Evolutionary conservation across 371 early-diverging fungal genomes (phyloP).

Genomic region (Mortierella sp.): DNA sequence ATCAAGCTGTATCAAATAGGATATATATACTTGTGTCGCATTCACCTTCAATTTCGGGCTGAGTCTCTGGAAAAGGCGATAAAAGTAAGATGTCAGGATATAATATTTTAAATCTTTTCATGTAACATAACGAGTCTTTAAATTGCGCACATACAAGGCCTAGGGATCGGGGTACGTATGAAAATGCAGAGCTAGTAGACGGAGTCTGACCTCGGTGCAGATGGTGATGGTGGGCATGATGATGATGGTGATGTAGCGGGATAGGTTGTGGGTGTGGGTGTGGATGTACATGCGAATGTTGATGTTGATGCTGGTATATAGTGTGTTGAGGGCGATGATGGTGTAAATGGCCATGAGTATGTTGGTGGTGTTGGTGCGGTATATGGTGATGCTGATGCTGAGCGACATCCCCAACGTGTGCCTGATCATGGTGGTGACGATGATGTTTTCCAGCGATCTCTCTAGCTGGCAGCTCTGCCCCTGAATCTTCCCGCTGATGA

Average conservation of each 20-base stretch:
- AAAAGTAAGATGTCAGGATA: neutral
- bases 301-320: constrained; percentile 20
- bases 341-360: constrained; percentile 3
- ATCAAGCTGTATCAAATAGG: constrained; percentile 54
- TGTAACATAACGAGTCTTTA: neutral
- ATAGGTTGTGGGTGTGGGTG: constrained; percentile 15
- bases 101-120: neutral
- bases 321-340: constrained; percentile 15
- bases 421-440: constrained; percentile 13
- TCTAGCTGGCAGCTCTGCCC: neutral
- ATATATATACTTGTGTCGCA: constrained; percentile 55
- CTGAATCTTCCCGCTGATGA: neutral
- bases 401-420: neutral
- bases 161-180: constrained; percentile 38
- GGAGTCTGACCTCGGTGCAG: constrained; percentile 24
- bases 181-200: constrained; percentile 34
- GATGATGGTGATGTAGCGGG: constrained; percentile 27
- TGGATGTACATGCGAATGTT: constrained; percentile 12
- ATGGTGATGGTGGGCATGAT: constrained; percentile 47
- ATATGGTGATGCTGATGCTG: constrained; percentile 8
- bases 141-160: constrained; percentile 34
- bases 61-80: constrained; percentile 24
- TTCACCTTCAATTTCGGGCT: constrained; percentile 52
- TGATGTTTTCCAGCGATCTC: constrained; percentile 5
- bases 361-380: constrained; percentile 9